phyloP scores from a whole-genome alignment of 2,329 filamentous ascomycete genomes.

The Xylariaceae sp. region DNA sequence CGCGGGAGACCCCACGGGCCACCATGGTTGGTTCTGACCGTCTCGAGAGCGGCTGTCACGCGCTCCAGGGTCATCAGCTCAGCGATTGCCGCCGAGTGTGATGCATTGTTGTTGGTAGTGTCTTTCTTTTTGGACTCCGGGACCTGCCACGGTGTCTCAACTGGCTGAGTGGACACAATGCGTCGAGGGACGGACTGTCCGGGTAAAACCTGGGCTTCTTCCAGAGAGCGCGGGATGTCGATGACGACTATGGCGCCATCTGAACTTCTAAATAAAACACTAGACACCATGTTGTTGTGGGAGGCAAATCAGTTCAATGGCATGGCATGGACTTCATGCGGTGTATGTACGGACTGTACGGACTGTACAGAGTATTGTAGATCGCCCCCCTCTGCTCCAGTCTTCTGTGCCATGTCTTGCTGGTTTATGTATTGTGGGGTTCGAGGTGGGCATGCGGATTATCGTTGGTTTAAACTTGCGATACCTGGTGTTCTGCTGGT shows the following conservation, averaged over 20 bases:
- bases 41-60: slow-evolving; percentile 40
- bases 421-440: too few relatives aligned
- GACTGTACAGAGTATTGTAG: neutral
- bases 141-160: slow-evolving; percentile 42
- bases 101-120: slow-evolving; percentile 26
- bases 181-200: slow-evolving; percentile 35
- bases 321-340: neutral
- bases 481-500: too few relatives aligned
- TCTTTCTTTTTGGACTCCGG: slow-evolving; percentile 49
- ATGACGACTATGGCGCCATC: slow-evolving; percentile 51
- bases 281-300: slow-evolving; percentile 23
- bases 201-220: slow-evolving; percentile 54
- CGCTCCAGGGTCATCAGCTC: slow-evolving; percentile 49
- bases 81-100: slow-evolving; percentile 45
- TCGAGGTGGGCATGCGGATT: too few relatives aligned
- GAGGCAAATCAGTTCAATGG: neutral
- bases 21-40: slow-evolving; percentile 29
- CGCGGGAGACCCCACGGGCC: slow-evolving; percentile 47
- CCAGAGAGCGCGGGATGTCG: slow-evolving; percentile 65
- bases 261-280: slow-evolving; percentile 50
- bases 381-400: neutral
- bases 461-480: too few relatives aligned
- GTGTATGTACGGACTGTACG: neutral
- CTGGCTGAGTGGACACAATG: slow-evolving; percentile 42
- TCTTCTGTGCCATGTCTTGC: too few relatives aligned